These are phyloP conservation scores for Alternaria infectoria DNA, from an alignment of 2,329 filamentous ascomycete species.

Conservation along the genomic window DNA sequence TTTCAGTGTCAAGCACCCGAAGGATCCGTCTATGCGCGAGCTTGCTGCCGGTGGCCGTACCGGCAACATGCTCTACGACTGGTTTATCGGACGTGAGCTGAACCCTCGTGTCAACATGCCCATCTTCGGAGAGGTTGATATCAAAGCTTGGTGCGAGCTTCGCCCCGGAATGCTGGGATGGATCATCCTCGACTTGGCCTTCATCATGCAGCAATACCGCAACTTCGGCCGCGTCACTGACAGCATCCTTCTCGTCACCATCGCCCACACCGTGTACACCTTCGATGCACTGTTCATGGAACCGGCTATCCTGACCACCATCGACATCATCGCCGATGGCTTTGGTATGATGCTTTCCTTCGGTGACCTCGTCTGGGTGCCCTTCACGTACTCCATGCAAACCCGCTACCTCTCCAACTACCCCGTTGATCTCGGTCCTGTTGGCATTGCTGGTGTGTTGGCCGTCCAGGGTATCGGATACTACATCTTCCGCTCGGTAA, in stretches of 20 bases:
- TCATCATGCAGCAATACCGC: constrained; percentile 86
- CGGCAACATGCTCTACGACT: constrained; percentile 90
- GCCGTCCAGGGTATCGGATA: constrained; percentile 76
- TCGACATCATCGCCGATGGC: constrained; percentile 91
- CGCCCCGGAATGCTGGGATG: constrained; percentile 91
- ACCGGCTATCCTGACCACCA: constrained; percentile 85
- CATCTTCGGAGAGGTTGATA: constrained; percentile 82
- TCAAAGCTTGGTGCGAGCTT: constrained; percentile 89
- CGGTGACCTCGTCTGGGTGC: constrained; percentile 91
- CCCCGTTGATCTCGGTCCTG: constrained; percentile 76
- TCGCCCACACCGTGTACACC: constrained; percentile 81
- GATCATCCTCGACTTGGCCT: constrained; percentile 83
- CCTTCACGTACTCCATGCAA: constrained; percentile 86
- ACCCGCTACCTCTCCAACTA: constrained; percentile 83
- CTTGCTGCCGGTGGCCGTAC: constrained; percentile 81
- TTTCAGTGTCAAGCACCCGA: constrained; percentile 76
- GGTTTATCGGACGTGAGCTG: constrained; percentile 94
- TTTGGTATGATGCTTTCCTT: constrained; percentile 96
- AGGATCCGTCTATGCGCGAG: constrained; percentile 74
- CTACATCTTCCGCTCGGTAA: constrained; percentile 90
- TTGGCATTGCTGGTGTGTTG: constrained; percentile 69
- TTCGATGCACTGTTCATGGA: constrained; percentile 89
- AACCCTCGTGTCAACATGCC: constrained; percentile 85
- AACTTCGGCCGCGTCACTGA: constrained; percentile 83
- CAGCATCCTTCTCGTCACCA: constrained; percentile 79